phyloP scores from a whole-genome alignment of 257 asterid genomes.

The Solanum peruvianum region DNA sequence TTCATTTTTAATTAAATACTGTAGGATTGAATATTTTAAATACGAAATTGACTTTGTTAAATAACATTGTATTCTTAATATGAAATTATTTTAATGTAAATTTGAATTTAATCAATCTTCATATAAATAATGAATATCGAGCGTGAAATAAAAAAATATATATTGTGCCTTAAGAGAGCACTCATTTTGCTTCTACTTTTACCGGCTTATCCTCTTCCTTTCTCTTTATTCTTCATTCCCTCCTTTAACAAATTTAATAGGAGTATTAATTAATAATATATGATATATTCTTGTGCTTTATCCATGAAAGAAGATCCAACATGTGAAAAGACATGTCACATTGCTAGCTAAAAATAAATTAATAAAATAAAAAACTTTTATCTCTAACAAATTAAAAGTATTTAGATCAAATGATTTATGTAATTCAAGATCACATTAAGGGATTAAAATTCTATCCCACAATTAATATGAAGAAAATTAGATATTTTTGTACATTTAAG shows the following conservation, averaged over 20 bases:
- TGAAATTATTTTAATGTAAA: accelerated
- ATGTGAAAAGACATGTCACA: not conserved
- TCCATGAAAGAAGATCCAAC: not conserved
- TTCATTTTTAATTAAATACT: not conserved
- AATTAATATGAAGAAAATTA: not conserved
- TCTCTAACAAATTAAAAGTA: not conserved
- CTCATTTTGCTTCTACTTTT: slow-evolving; percentile 4
- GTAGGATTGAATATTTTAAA: accelerated
- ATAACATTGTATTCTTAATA: accelerated
- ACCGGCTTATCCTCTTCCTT: not conserved
- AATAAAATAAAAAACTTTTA: not conserved
- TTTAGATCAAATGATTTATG: not conserved
- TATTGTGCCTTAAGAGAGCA: slow-evolving; percentile 20
- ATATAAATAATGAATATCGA: accelerated
- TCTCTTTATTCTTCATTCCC: not conserved
- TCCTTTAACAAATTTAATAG: not conserved
- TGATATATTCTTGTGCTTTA: not conserved
- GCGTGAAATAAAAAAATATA: not conserved
- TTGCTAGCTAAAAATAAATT: not conserved
- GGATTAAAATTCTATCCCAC: not conserved
- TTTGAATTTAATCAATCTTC: accelerated
- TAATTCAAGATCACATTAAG: not conserved
- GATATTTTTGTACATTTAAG: not conserved
- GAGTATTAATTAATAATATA: not conserved
- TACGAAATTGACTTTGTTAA: accelerated